phyloP scores from a whole-genome alignment of 257 asterid genomes.

The Handroanthus guayacan region DNA sequence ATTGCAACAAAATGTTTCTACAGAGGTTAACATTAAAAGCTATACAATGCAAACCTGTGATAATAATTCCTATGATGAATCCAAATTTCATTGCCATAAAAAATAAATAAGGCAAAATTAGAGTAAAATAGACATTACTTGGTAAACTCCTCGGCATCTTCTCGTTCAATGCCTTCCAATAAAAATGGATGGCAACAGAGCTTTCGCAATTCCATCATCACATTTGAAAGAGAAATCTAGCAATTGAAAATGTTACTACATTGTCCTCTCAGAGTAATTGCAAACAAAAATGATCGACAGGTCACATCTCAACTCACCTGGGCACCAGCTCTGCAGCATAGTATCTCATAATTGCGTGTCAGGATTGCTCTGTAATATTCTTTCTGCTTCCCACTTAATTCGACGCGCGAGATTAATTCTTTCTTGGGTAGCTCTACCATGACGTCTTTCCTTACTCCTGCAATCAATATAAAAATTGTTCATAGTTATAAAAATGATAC shows the following conservation, averaged over 20 bases:
- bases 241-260: constrained; percentile 35
- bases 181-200: constrained; percentile 97
- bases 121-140: constrained; percentile 55
- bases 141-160: constrained; percentile 74
- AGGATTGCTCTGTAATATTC: constrained; percentile 95
- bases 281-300: constrained; percentile 21
- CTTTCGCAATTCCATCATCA: constrained; percentile 99
- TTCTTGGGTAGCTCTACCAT: constrained; percentile 91
- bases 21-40: constrained; percentile 17
- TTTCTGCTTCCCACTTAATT: constrained; percentile 91
- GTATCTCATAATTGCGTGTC: constrained; percentile 94
- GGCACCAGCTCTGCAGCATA: constrained; percentile 95
- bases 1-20: background rate
- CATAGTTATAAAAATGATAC: constrained; percentile 11
- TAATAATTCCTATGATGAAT: constrained; percentile 7
- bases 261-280: constrained; percentile 20
- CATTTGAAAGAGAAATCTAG: constrained; percentile 94
- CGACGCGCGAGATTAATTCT: constrained; percentile 94
- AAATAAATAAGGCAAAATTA: constrained; percentile 32
- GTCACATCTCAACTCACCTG: constrained; percentile 61
- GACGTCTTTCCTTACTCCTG: constrained; percentile 98
- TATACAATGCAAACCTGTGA: background rate
- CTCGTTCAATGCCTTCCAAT: constrained; percentile 99
- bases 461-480: constrained; percentile 34
- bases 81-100: constrained; percentile 27